Base-by-base conservation (phyloP, 306 rosid genomes). In the Corylus americana region DNA sequence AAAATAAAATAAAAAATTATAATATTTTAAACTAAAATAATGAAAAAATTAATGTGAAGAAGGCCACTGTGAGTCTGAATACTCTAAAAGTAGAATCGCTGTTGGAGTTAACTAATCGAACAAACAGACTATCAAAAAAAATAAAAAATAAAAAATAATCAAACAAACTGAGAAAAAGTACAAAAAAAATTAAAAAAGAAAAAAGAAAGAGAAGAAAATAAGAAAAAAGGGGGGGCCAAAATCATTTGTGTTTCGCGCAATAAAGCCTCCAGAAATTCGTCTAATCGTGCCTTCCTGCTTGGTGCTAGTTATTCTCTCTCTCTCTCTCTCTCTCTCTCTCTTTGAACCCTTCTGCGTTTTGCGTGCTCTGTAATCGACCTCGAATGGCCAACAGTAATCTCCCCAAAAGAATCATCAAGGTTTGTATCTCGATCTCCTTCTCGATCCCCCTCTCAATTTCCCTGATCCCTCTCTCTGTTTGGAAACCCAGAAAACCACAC, bases 341-440 rank as follows among this genome's bases (percentile, higher is more conserved):
- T 73, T 74, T 74, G 84, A 89, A 79, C 89, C 95, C 92, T 81
- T 71, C 29, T 11, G 12, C 62, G 31, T 70, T 22, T 92, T 70
- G 92, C 91, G 84, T 89, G 86, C 79, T 84, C 81, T 85, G 74
- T 87, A 94, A 91, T 90, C 88, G 88, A 84, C 88, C 86, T 64
- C 35, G 74, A 55, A 94, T 94, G 97, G 97, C 97, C 29, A 94
- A 91, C 92, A 91, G 97, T 83, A 94, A 91, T 78, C 98, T 92
- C 73, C 97, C 98, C 68, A 93, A 93, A 78, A 86, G 98, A 85
- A 94, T 94, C 86, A 92, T 94, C 85, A 88, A 88, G 91, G 89
- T 88, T 80, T 6, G 80, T 78, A n/a, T 61, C 64, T 58, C 66
- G 73, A 44, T 86, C 87, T 8, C 29, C 85, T 82, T 35, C 58